These are phyloP conservation scores for Trichosanthes cucumerina DNA, from an alignment of 306 rosid species.

Conservation along the genomic window DNA sequence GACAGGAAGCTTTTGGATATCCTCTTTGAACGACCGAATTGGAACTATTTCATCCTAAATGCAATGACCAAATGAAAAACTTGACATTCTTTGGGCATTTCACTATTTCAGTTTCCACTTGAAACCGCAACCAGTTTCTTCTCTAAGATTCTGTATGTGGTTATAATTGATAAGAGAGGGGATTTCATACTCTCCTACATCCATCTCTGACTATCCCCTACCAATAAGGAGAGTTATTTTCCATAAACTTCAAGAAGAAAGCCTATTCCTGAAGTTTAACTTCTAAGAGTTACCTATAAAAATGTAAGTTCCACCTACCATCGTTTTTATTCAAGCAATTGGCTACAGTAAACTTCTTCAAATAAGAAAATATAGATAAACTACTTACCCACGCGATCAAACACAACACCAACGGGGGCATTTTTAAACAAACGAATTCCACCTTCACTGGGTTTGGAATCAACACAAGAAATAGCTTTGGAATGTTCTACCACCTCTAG, in stretches of 20 bases:
- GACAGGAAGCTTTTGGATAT: too few relatives aligned
- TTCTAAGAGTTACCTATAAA: neutral
- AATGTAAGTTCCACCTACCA: neutral
- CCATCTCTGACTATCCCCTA: neutral
- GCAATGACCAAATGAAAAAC: too few relatives aligned
- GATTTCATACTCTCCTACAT: neutral
- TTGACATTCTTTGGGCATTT: too few relatives aligned
- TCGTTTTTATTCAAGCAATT: neutral
- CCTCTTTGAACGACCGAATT: too few relatives aligned
- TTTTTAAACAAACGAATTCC: constrained; percentile 72
- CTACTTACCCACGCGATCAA: constrained; percentile 54
- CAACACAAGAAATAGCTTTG: constrained; percentile 21
- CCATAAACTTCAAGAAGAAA: neutral
- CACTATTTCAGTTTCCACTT: too few relatives aligned
- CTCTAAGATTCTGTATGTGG: neutral
- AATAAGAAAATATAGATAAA: constrained; percentile 4
- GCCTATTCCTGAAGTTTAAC: neutral
- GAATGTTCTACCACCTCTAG: constrained; percentile 52
- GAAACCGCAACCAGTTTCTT: too few relatives aligned
- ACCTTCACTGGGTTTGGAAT: constrained; percentile 31
- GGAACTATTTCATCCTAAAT: too few relatives aligned
- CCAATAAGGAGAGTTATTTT: neutral
- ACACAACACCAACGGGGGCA: constrained; percentile 59
- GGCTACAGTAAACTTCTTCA: neutral
- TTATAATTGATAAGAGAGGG: neutral